Base-by-base conservation (phyloP, 208 protist genomes). In the Leishmania mexicana region DNA sequence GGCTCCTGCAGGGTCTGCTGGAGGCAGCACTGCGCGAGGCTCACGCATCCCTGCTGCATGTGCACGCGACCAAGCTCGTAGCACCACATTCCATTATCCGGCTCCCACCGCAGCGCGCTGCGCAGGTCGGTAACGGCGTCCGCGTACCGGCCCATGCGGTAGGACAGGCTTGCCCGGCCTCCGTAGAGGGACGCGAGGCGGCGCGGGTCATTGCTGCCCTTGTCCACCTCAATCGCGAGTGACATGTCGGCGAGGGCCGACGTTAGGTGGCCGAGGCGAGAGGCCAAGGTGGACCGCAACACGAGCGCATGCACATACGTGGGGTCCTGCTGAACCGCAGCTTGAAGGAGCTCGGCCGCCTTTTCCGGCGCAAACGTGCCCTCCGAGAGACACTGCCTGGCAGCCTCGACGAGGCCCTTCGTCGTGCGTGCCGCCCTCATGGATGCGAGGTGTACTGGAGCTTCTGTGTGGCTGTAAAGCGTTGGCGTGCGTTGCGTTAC, bases 61-160 rank as follows among this genome's bases (percentile, higher is more conserved):
- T 94, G 90, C 42, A 85, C 85, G 40, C 92, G 78, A 2, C 94
- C 94, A 17, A 96, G 79, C 80, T 98, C 91, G 77, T 91, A 97
- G 53, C 89, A 83, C 93, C 93, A 97, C 7, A 87, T 85, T 13
- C 93, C 96, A 81, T 97, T 98, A 77, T 95, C 93, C 7, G 93
- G 88, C 74, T 97, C 92, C 40, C 95, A 83, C 74, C 96, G 86
- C 42, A 92, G 83, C 24, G 94, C 95, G 8, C 76, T 76, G 24
- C 83, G 70, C 40, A 96, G 89, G 78, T 98, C 96, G n/a, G 84
- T 65, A 15, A 98, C 76, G 19, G 84, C 86, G 45, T 96, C 92
- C 10, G 89, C 72, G 7, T 87, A 62, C 28, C 90, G 88, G 24
- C 91, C 80, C 57, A 93, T 77, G 4, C 90, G 89, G 31, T 79